Percentiles rank a stretch among this genome's conserved stretches.
Conservation (phyloP, 768 basidiomycete species). For the Mrakia frigida region DNA sequence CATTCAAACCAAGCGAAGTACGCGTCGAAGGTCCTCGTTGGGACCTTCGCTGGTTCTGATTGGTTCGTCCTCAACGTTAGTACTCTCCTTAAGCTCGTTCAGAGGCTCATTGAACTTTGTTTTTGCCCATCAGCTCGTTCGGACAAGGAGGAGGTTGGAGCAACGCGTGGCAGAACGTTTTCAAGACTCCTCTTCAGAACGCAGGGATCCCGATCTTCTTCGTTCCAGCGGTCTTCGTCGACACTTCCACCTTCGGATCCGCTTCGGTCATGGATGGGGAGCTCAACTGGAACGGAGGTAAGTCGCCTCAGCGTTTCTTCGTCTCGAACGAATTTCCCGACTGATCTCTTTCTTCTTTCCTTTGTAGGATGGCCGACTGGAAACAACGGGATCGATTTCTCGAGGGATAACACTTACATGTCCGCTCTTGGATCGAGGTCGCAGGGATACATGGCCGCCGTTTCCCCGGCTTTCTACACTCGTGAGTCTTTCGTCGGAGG, state of each 20-base stretch:
- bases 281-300: slow-evolving; percentile 64
- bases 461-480: slow-evolving; percentile 45
- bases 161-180: slow-evolving; percentile 38
- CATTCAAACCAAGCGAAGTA: slow-evolving; percentile 42
- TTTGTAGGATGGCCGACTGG: not conserved
- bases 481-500: slow-evolving; percentile 22
- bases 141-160: slow-evolving; percentile 37
- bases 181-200: slow-evolving; percentile 34
- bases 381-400: slow-evolving; percentile 44
- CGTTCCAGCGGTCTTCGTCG: slow-evolving; percentile 36
- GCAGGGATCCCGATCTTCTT: slow-evolving; percentile 28
- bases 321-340: not conserved
- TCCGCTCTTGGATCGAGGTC: slow-evolving; percentile 34
- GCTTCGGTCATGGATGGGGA: slow-evolving; percentile 40
- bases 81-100: no score
- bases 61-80: slow-evolving; percentile 35
- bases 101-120: no score
- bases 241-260: slow-evolving; percentile 33
- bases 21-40: slow-evolving; percentile 41
- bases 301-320: slow-evolving; percentile 52
- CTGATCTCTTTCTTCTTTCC: not conserved
- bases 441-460: slow-evolving; percentile 43
- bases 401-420: slow-evolving; percentile 37
- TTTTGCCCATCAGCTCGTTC: slow-evolving; percentile 34
- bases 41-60: slow-evolving; percentile 44